Percentiles rank a stretch among this genome's conserved stretches.
Conservation (phyloP, 495 filamentous ascomycete species). For the Clavariopsis aquatica region DNA sequence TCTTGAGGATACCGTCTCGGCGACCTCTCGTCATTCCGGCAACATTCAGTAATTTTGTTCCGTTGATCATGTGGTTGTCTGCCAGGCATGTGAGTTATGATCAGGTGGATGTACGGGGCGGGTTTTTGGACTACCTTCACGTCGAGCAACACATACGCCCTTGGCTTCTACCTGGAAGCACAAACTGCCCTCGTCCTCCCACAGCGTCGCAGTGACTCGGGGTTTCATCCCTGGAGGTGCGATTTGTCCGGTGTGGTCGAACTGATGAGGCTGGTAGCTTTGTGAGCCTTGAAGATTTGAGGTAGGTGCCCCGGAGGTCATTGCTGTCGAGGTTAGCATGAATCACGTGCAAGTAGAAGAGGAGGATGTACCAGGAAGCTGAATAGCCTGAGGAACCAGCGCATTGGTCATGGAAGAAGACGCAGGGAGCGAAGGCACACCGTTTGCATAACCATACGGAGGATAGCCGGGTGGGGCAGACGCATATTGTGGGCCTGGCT, state of each 20-base stretch:
- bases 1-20: constrained; percentile 95
- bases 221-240: constrained; percentile 97
- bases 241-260: constrained; percentile 88
- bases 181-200: constrained; percentile 97
- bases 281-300: constrained; percentile 31
- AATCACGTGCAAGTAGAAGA: neutral
- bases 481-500: constrained; percentile 76
- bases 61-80: constrained; percentile 99
- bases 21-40: constrained; percentile 97
- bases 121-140: constrained; percentile 95
- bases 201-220: constrained; percentile 93
- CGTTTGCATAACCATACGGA: constrained; percentile 56
- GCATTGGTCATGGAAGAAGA: constrained; percentile 64
- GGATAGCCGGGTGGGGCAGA: constrained; percentile 70
- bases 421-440: constrained; percentile 45
- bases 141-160: constrained; percentile 89
- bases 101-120: too few species aligned
- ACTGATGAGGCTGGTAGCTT: constrained; percentile 56
- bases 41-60: constrained; percentile 94
- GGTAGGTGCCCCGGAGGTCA: constrained; percentile 36
- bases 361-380: constrained; percentile 40
- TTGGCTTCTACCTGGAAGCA: constrained; percentile 98
- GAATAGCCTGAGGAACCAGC: constrained; percentile 40
- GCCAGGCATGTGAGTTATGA: too few species aligned
- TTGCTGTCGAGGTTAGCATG: constrained; percentile 29